These are phyloP conservation scores for Porodaedalea pini DNA, from an alignment of 1,284 basidiomycete genomes.

Conservation along the genomic window DNA sequence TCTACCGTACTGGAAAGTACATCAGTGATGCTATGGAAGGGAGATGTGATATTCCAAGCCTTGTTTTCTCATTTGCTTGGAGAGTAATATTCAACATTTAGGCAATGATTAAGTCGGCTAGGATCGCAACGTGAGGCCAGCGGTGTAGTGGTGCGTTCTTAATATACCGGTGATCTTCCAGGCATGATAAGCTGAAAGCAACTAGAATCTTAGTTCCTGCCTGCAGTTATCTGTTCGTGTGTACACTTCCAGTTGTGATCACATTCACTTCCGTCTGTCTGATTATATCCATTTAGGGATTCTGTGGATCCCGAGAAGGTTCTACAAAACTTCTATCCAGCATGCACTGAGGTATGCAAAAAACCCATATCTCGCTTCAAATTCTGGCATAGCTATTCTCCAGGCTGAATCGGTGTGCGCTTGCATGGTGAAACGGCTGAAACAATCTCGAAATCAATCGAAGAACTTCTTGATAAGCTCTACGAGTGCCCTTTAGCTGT, in stretches of 20 bases:
- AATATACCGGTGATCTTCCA: background rate
- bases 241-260: slow-evolving; percentile 9
- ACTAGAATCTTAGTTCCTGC: slow-evolving; percentile 25
- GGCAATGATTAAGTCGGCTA: slow-evolving; percentile 24
- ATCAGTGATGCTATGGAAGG: slow-evolving; percentile 26
- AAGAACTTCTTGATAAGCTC: slow-evolving; percentile 22
- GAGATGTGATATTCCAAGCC: slow-evolving; percentile 24
- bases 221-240: slow-evolving; percentile 21
- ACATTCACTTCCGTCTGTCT: background rate
- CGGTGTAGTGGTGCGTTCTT: slow-evolving; percentile 25
- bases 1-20: slow-evolving; percentile 25
- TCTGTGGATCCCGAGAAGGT: slow-evolving; percentile 26
- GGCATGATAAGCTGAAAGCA: background rate
- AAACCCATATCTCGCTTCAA: background rate
- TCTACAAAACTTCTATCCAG: slow-evolving; percentile 24
- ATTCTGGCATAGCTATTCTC: background rate
- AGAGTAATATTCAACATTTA: background rate
- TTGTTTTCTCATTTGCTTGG: background rate
- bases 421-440: slow-evolving; percentile 18
- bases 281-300: slow-evolving; percentile 16
- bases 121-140: slow-evolving; percentile 26
- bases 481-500: slow-evolving; percentile 25
- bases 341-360: slow-evolving; percentile 22
- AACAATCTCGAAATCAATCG: slow-evolving; percentile 20
- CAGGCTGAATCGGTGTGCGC: slow-evolving; percentile 28